Evolutionary conservation across 495 filamentous ascomycete species (phyloP).

Genomic region (Coniosporium apollinis): DNA sequence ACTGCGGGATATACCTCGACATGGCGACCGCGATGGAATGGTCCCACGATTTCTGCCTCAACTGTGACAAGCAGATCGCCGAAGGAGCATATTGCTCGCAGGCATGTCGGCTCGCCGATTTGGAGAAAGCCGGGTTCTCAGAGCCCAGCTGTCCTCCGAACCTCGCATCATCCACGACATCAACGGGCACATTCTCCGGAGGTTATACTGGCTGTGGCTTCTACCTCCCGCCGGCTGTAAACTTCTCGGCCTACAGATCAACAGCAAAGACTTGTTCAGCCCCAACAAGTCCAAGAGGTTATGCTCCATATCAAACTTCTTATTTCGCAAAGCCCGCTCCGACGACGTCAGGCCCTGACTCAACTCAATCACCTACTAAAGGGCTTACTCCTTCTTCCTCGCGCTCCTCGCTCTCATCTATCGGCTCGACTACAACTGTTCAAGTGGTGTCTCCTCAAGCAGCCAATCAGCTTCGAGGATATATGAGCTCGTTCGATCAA

Average conservation of each 20-base stretch:
- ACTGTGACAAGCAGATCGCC: slow-evolving; percentile 74
- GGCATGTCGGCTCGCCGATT: slow-evolving; percentile 73
- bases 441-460: slow-evolving; percentile 51
- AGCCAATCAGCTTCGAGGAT: slow-evolving; percentile 64
- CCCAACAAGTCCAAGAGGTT: slow-evolving; percentile 6
- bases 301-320: slow-evolving; percentile 2
- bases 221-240: slow-evolving; percentile 53
- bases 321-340: slow-evolving; percentile 13
- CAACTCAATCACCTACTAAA: slow-evolving; percentile 4
- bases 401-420: slow-evolving; percentile 67
- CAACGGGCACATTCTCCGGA: slow-evolving; percentile 3
- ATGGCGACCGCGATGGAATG: slow-evolving; percentile 60
- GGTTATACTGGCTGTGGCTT: slow-evolving; percentile 25
- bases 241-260: slow-evolving; percentile 37
- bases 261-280: slow-evolving; percentile 8
- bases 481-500: slow-evolving; percentile 77
- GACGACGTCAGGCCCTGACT: slow-evolving; percentile 3
- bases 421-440: slow-evolving; percentile 34
- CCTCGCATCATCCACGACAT: slow-evolving; percentile 9
- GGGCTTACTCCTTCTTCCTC: slow-evolving; percentile 65
- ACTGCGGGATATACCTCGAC: too few relatives aligned
- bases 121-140: slow-evolving; percentile 41
- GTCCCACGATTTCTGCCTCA: slow-evolving; percentile 86
- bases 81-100: slow-evolving; percentile 82
- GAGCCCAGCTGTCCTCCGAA: slow-evolving; percentile 7